Base-by-base conservation (phyloP, 352 stramenopile genomes). In the Pythium grandisporangium region DNA sequence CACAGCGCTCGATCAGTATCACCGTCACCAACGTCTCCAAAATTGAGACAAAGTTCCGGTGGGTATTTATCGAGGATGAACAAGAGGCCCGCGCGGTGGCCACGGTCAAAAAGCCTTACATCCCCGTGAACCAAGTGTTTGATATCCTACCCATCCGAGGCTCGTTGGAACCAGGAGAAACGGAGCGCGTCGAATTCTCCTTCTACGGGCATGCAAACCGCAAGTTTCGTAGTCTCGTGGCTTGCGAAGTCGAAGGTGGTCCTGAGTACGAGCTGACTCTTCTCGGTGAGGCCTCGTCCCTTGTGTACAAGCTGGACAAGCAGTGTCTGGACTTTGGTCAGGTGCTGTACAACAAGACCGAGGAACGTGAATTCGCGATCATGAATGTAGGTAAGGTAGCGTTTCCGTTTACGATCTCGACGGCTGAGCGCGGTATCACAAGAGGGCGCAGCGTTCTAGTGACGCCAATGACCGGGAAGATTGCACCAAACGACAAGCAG, bases 31-130 rank as follows among this genome's bases (percentile, higher is more conserved):
- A 98, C 48, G 61, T 78, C 16, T 96, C 85, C 1, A 89, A 92
- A 45, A 85, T 98, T 4, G 55, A 89, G 40, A 94, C 80, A 17
- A 59, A 53, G 20, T 97, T 95, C 42, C 63, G 70, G 2, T 98
- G 93, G 93, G 67, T 94, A n/a, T 98, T 98, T 30, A 73, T 97
- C 23, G 93, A 98, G 42, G 78, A 97, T 41, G 82, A 90, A 36
- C 78, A 82, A 29, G 85, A 95, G 22, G 55, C 71, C 10, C 46
- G 57, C 4, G 49, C 61, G 11, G 48, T 56, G 1, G 70, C 74
- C 5, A 93, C 76, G 5, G 45, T 57, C 8, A 91, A 84, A 53
- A 84, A 84, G 23, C 76, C 84, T 21, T 88, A 86, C 59, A 91
- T 97, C 34, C 84, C 89, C 8, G 79, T 95, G 23, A 96, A 95